These are phyloP conservation scores for Colletotrichum australisinense DNA, from an alignment of 2,329 filamentous ascomycete genomes.

Conservation along the genomic window DNA sequence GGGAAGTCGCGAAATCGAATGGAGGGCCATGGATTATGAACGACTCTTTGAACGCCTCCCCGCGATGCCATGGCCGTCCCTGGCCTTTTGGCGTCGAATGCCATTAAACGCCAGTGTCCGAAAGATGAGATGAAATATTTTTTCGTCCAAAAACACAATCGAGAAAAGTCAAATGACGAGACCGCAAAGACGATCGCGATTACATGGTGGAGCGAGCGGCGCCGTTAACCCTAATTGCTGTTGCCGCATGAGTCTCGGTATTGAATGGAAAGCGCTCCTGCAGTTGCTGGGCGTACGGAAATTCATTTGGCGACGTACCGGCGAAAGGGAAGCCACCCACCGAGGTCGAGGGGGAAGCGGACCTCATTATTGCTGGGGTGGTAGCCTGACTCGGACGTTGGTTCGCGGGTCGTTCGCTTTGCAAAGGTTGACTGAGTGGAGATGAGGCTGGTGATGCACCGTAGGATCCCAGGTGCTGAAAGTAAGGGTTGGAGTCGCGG, in stretches of 20 bases:
- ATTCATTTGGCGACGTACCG: conserved; percentile 57
- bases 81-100: conserved; percentile 19
- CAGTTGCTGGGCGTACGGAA: conserved; percentile 53
- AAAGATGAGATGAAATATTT: conserved; percentile 4
- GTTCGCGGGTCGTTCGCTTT: conserved; percentile 43
- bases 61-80: conserved; percentile 24
- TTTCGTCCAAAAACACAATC: conserved; percentile 28
- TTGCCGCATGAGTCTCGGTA: conserved; percentile 59
- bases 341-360: conserved; percentile 58
- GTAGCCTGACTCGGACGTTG: conserved; percentile 44
- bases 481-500: conserved; percentile 32
- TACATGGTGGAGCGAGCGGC: not conserved
- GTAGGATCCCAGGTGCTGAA: conserved; percentile 41
- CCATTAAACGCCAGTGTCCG: conserved; percentile 27
- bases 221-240: conserved; percentile 57
- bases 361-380: conserved; percentile 49
- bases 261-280: conserved; percentile 61
- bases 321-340: conserved; percentile 57
- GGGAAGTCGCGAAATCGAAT: conserved; percentile 24
- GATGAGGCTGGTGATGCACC: conserved; percentile 49
- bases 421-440: conserved; percentile 42
- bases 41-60: conserved; percentile 31
- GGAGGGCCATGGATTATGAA: conserved; percentile 1
- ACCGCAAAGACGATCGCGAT: not conserved
- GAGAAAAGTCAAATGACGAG: conserved; percentile 33